Evolutionary conservation across 176 grass and related monocot species (phyloP), one percentile per base, ranked within the genome.

Genomic region (Musa beccarii): DNA sequence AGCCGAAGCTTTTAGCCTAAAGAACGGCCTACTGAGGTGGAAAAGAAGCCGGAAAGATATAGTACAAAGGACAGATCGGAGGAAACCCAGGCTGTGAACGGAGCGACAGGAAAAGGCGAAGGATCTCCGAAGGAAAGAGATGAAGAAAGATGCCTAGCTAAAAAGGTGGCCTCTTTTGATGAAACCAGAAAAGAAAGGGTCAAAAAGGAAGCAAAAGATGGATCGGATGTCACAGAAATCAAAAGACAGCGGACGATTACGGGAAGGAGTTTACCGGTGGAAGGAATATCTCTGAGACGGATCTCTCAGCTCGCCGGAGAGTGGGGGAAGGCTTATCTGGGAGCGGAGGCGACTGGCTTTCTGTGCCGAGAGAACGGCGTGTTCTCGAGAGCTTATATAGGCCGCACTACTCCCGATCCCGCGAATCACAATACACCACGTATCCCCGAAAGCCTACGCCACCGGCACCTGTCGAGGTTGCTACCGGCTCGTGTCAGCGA

Each of bases 111-210:
- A 10, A 53, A 72, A 51, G 19, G 2, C 11, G 11, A 19, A 53
- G 69, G 22, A 29, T 6, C 3, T 7, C 9, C 4, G 9, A 50
- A 71, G 51, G 49, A 71, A 52, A 62, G 65, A 66, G 22, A 66
- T 66, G 24, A 21, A 61, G 2, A 61, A 19, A 19, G 73, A 76
- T 17, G 10, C 5, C 17, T 5, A 13, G 55, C 56, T 49, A 12
- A 51, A 75, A 50, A 59, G 17, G 22, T 8, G 17, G 71, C 71
- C 51, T 73, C 71, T 73, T 55, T 73, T 28, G 9, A 73, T 55
- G 52, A 54, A 73, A 73, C 3, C 9, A 55, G 52, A 43, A 57
- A 29, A 74, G 53, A n/a, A 75, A 50, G 4, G 49, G 28, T 17
- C 10, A 56, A 56, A 17, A 29, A 67, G 12, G 25, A 67, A 67